These are phyloP conservation scores for Ophiostoma montium DNA, from an alignment of 2,329 filamentous ascomycete genomes.

Conservation along the genomic window DNA sequence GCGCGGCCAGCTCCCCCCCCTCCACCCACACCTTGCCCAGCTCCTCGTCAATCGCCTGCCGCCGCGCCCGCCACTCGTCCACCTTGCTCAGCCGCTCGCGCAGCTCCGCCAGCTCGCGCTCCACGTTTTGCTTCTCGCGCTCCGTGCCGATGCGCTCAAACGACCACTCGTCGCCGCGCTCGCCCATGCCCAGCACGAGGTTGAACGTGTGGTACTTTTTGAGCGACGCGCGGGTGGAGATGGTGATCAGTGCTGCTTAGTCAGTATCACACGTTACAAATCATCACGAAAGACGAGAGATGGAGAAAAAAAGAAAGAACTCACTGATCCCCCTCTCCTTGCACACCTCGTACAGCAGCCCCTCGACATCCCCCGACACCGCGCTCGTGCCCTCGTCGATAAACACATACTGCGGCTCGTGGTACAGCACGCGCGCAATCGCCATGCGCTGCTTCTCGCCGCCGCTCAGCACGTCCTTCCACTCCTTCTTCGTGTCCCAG, in stretches of 20 bases:
- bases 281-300: not conserved
- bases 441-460: constrained; percentile 95
- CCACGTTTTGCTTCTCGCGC: constrained; percentile 82
- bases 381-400: constrained; percentile 93
- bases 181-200: constrained; percentile 68
- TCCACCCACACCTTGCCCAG: constrained; percentile 51
- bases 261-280: too few species aligned
- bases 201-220: constrained; percentile 95
- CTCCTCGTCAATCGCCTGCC: constrained; percentile 70
- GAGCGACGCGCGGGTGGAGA: constrained; percentile 83
- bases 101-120: constrained; percentile 78
- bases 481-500: constrained; percentile 93
- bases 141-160: constrained; percentile 89
- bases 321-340: constrained; percentile 86
- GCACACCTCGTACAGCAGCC: constrained; percentile 78
- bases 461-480: constrained; percentile 95
- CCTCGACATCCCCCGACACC: constrained; percentile 88
- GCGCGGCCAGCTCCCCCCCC: constrained; percentile 33
- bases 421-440: constrained; percentile 80
- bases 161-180: constrained; percentile 75
- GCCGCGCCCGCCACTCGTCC: constrained; percentile 66
- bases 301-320: constrained; percentile 24
- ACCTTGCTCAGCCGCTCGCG: constrained; percentile 68
- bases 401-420: constrained; percentile 88
- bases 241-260: constrained; percentile 64